Conservation (phyloP, 768 basidiomycete genomes). For the Fibroporia radiculosa region DNA sequence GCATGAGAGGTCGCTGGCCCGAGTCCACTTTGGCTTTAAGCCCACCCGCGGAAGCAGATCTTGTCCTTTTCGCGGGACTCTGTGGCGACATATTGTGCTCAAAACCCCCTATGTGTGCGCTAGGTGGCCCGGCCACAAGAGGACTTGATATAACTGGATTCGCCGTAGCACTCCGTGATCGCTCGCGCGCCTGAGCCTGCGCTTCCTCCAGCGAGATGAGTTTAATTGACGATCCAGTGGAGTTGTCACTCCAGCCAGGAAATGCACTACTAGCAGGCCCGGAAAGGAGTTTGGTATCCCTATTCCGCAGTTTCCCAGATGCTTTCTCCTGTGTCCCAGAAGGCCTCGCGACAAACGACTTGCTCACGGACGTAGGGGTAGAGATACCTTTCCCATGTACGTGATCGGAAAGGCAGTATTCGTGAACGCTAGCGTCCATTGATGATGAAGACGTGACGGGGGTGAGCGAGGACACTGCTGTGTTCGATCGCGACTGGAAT, state of each 20-base stretch:
- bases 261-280: conserved; percentile 15
- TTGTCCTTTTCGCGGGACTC: conserved; percentile 34
- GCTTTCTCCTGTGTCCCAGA: not conserved
- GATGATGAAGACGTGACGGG: conserved; percentile 21
- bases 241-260: conserved; percentile 45
- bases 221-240: conserved; percentile 42
- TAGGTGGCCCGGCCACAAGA: conserved; percentile 14
- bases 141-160: conserved; percentile 14
- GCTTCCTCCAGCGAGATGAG: conserved; percentile 78
- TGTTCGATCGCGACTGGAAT: conserved; percentile 21
- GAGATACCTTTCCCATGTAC: conserved; percentile 18
- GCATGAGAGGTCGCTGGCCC: conserved; percentile 9
- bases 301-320: not conserved
- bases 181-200: conserved; percentile 50
- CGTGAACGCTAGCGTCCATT: conserved; percentile 9
- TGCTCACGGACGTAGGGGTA: conserved; percentile 16
- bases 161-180: conserved; percentile 38
- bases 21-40: conserved; percentile 35
- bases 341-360: conserved; percentile 4
- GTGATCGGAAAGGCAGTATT: conserved; percentile 6
- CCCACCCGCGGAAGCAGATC: conserved; percentile 53
- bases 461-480: conserved; percentile 18
- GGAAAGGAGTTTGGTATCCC: conserved; percentile 1
- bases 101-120: conserved; percentile 12
- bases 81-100: conserved; percentile 10